Evolutionary conservation across 305 asterid genomes (phyloP).

Genomic region (Fraxinus albicans): DNA sequence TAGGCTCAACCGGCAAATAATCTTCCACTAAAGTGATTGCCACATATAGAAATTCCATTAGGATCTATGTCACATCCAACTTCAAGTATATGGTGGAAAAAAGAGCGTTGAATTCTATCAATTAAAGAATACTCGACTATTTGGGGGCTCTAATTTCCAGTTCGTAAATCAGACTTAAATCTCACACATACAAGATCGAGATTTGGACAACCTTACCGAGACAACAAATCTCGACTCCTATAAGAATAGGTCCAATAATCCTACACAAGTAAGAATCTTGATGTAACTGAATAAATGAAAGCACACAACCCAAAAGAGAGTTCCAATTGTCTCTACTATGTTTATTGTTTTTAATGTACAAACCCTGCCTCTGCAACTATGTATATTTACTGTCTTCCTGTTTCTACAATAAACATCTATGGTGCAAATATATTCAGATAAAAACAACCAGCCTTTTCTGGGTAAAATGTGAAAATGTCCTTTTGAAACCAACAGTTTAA

Average conservation of each 20-base stretch:
- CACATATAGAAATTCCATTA: background rate
- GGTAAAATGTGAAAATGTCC: background rate
- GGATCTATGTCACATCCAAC: background rate
- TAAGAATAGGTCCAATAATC: background rate
- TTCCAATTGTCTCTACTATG: background rate
- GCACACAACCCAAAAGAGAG: background rate
- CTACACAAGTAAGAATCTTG: background rate
- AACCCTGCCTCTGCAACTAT: background rate
- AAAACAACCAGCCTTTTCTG: background rate
- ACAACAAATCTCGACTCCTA: background rate
- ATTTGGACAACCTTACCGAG: background rate
- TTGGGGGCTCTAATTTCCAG: background rate
- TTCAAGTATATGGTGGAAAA: background rate
- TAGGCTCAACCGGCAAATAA: background rate
- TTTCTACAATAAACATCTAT: background rate
- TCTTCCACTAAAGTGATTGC: background rate
- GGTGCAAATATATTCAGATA: background rate
- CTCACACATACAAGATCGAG: background rate
- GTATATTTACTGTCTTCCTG: background rate
- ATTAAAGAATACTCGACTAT: background rate
- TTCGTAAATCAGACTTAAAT: too few relatives aligned
- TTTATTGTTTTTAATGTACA: background rate
- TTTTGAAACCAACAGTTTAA: background rate
- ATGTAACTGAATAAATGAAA: background rate
- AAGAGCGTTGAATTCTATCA: background rate